Conservation (phyloP, 768 basidiomycete genomes). For the Boletus vinaceobasis region DNA sequence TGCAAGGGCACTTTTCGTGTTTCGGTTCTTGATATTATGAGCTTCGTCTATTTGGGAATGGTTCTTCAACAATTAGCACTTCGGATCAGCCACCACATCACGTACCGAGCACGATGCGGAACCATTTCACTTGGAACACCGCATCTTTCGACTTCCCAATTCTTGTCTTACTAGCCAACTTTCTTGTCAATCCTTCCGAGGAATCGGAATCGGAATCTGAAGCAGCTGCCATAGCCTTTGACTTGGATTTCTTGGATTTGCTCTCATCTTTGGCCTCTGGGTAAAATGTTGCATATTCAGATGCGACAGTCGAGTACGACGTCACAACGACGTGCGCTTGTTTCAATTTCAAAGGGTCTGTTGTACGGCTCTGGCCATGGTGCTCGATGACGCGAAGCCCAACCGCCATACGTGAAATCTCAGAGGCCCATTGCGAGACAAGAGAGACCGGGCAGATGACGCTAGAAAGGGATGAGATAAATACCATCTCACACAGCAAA, state of each 20-base stretch:
- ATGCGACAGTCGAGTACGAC: conserved; percentile 80
- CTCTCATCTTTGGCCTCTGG: conserved; percentile 54
- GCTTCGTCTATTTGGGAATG: conserved; percentile 67
- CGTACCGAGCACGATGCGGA: conserved; percentile 79
- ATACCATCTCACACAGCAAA: neutral
- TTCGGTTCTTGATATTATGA: conserved; percentile 89
- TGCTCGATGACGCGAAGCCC: conserved; percentile 73
- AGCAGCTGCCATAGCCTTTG: conserved; percentile 26
- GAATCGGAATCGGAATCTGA: conserved; percentile 34
- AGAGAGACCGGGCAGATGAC: conserved; percentile 87
- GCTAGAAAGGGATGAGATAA: conserved; percentile 37
- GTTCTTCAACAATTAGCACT: neutral
- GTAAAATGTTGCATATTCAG: conserved; percentile 61
- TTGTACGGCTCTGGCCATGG: conserved; percentile 73
- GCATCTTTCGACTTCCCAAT: conserved; percentile 53
- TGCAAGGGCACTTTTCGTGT: conserved; percentile 72
- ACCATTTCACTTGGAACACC: conserved; percentile 79
- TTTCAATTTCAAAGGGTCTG: conserved; percentile 53
- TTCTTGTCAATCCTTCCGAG: conserved; percentile 40
- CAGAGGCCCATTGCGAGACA: conserved; percentile 87
- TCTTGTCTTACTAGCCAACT: conserved; percentile 39
- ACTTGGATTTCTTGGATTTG: conserved; percentile 43
- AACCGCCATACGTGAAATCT: conserved; percentile 70
- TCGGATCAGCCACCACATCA: neutral
- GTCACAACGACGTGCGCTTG: conserved; percentile 76